phyloP scores from a whole-genome alignment of 1,284 basidiomycete species.

The Moesziomyces globuligerus region DNA sequence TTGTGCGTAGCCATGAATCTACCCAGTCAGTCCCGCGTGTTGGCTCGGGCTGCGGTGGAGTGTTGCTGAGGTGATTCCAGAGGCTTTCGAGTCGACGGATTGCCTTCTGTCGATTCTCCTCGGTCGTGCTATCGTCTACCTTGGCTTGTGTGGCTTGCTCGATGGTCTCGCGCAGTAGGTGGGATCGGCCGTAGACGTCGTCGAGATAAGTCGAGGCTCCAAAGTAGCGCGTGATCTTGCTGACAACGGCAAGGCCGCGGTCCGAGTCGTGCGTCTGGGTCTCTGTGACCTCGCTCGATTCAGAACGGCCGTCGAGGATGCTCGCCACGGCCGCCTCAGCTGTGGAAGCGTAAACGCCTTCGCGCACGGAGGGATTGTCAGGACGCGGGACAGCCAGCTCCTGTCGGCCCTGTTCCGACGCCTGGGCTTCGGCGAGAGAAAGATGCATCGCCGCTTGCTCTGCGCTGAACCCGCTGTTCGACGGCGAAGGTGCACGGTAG shows the following conservation, averaged over 20 bases:
- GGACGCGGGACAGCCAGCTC: slow-evolving; percentile 27
- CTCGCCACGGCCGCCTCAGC: slow-evolving; percentile 16
- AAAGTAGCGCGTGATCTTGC: slow-evolving; percentile 31
- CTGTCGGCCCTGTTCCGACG: slow-evolving; percentile 14
- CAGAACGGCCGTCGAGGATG: slow-evolving; percentile 8
- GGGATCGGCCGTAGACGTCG: slow-evolving; percentile 30
- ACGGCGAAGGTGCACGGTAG: slow-evolving; percentile 34
- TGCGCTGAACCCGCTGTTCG: slow-evolving; percentile 20
- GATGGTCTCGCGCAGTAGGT: slow-evolving; percentile 24
- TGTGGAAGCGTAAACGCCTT: slow-evolving; percentile 42
- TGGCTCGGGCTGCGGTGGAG: neutral
- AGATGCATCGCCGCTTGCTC: slow-evolving; percentile 38
- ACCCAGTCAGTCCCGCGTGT: slow-evolving; percentile 17
- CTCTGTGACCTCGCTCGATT: slow-evolving; percentile 5
- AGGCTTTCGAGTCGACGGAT: slow-evolving; percentile 34
- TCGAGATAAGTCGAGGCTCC: slow-evolving; percentile 17
- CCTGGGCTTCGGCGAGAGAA: slow-evolving; percentile 22
- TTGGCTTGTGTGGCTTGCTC: slow-evolving; percentile 12
- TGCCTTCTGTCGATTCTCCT: slow-evolving; percentile 25
- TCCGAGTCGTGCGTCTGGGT: slow-evolving; percentile 3
- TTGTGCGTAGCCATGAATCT: slow-evolving; percentile 30
- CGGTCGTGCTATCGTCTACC: neutral
- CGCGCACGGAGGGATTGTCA: slow-evolving; percentile 14
- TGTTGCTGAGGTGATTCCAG: slow-evolving; percentile 35
- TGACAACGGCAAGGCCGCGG: slow-evolving; percentile 8